Evolutionary conservation across 805 yeast genomes (phyloP).

Genomic region (Saturnispora quitensis): DNA sequence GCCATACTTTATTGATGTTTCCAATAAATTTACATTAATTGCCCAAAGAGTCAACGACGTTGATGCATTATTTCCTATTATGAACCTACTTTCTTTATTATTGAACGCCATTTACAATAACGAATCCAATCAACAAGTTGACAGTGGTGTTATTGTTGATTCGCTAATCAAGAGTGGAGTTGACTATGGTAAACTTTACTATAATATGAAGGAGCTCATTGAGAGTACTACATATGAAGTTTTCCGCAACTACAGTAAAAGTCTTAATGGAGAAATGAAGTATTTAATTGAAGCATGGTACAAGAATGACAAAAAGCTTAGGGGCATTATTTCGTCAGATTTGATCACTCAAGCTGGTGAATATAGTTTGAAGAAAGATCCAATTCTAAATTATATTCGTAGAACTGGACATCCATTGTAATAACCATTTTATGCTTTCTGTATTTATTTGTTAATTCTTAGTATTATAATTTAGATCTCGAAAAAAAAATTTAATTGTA

Average conservation of each 20-base stretch:
- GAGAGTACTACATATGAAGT: conserved; percentile 49
- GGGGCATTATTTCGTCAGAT: conserved; percentile 45
- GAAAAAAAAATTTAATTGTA: not conserved
- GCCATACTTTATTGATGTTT: conserved; percentile 32
- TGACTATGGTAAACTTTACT: conserved; percentile 55
- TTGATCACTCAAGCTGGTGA: conserved; percentile 35
- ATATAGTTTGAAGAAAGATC: conserved; percentile 48
- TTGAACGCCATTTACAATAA: conserved; percentile 41
- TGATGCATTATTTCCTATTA: conserved; percentile 74
- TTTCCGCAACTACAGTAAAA: conserved; percentile 34
- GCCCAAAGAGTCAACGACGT: conserved; percentile 60
- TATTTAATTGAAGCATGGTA: conserved; percentile 64
- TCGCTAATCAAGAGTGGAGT: conserved; percentile 58
- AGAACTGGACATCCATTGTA: conserved; percentile 29
- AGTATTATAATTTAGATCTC: not conserved
- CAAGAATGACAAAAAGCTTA: conserved; percentile 49
- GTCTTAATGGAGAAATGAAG: conserved; percentile 46
- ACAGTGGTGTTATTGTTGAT: conserved; percentile 48
- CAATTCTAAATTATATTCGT: conserved; percentile 40
- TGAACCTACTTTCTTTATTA: conserved; percentile 57
- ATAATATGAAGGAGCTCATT: conserved; percentile 50
- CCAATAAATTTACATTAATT: conserved; percentile 30
- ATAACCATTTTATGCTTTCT: not conserved
- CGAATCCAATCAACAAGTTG: conserved; percentile 14
- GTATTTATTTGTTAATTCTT: not conserved